phyloP scores from a whole-genome alignment of 2,329 filamentous ascomycete genomes.

The Fusarium keratoplasticum region DNA sequence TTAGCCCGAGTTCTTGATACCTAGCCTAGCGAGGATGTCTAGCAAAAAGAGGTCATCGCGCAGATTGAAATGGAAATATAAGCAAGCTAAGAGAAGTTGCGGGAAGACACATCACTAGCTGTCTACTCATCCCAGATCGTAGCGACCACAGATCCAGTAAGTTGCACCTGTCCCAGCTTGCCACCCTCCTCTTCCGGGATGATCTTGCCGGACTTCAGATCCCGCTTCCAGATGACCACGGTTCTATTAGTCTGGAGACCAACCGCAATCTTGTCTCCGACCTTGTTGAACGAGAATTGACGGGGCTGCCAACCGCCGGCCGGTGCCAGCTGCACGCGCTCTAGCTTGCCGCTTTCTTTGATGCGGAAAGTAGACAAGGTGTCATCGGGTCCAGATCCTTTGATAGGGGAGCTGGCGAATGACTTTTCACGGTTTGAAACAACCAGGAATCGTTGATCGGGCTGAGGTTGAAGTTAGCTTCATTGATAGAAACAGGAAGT shows the following conservation, averaged over 20 bases:
- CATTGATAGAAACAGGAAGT: rapidly evolving
- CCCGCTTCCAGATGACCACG: conserved; percentile 40
- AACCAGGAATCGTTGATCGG: conserved; percentile 35
- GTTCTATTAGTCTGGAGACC: conserved; percentile 41
- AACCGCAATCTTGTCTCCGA: conserved; percentile 40
- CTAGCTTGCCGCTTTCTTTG: conserved; percentile 28
- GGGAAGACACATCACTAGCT: no score
- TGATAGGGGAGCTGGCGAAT: conserved; percentile 31
- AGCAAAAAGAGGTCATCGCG: no score
- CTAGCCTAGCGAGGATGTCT: no score
- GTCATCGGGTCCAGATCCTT: conserved; percentile 30
- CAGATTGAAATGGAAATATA: no score
- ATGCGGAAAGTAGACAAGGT: conserved; percentile 39
- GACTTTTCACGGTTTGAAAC: conserved; percentile 41
- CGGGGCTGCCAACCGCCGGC: conserved; percentile 38
- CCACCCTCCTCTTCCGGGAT: conserved; percentile 34
- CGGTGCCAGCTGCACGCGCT: conserved; percentile 34
- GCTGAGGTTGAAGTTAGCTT: conserved; percentile 9
- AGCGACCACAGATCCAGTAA: conserved; percentile 29
- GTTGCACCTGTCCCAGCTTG: conserved; percentile 34
- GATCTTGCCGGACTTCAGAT: conserved; percentile 36
- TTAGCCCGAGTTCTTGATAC: no score
- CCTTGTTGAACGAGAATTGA: conserved; percentile 42
- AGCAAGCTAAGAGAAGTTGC: no score
- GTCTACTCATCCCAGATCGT: conserved; percentile 39